Percentiles rank a stretch among this genome's conserved stretches.
Evolutionary conservation across 192 early-diverging fungal genomes (phyloP).

Genomic region (Lobosporangium transversale): DNA sequence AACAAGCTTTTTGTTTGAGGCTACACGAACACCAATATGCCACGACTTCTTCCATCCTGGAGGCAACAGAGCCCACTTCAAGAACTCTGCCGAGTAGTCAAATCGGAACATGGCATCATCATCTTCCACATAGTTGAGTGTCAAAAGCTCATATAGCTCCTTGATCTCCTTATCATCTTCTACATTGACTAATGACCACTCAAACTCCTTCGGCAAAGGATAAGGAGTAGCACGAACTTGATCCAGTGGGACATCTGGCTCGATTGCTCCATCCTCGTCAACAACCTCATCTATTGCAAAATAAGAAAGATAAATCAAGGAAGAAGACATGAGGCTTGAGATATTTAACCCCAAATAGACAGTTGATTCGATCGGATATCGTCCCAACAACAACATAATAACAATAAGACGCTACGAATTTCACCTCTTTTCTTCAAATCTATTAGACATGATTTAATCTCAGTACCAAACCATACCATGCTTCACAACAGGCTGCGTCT

Average conservation of each 20-base stretch:
- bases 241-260: constrained; percentile 74
- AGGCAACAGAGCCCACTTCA: constrained; percentile 95
- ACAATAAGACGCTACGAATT: background rate
- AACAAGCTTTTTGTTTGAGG: constrained; percentile 81
- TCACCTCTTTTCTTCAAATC: background rate
- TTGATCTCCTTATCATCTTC: constrained; percentile 78
- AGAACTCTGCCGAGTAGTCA: constrained; percentile 92
- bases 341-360: too few relatives aligned
- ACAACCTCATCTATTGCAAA: constrained; percentile 70
- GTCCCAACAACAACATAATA: background rate
- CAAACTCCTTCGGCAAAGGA: constrained; percentile 87
- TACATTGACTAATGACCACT: constrained; percentile 89
- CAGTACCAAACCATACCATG: too few relatives aligned
- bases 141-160: constrained; percentile 91
- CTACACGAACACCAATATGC: constrained; percentile 94
- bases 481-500: constrained; percentile 93
- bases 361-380: too few relatives aligned
- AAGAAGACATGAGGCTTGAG: too few relatives aligned
- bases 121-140: constrained; percentile 97
- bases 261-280: constrained; percentile 82
- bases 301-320: background rate
- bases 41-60: constrained; percentile 90
- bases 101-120: constrained; percentile 96
- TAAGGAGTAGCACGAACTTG: constrained; percentile 86
- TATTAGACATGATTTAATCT: too few relatives aligned